Base-by-base conservation (phyloP, 345 rosid species). In the Sonneratia alba region DNA sequence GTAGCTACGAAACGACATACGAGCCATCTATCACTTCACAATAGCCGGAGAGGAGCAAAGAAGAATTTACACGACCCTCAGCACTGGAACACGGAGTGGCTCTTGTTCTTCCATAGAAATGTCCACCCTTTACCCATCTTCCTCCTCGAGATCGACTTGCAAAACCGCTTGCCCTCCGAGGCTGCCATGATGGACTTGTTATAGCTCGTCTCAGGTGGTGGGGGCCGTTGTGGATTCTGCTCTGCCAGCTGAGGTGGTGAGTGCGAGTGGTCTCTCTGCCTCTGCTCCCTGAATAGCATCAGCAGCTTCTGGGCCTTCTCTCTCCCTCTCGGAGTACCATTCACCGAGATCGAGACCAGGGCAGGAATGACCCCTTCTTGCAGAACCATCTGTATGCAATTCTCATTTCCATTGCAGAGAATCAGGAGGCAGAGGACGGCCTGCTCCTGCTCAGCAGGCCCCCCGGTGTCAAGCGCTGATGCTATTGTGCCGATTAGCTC, bases 361-460 rank as follows among this genome's bases (percentile, higher is more conserved):
- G 96, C 88, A n/a, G 99, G 99, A 70, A 91, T 95, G 64, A 90
- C 99, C 19, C 99, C 99, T 85, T 95, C 99, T 79, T 91, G 99
- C 69, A 95, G 78, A 36, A 90, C 97, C 87, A 92, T 77, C 59
- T 89, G 91, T 69, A 90, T 77, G 79, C 99, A 92, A 42, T 83
- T 82, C 55, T 92, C 97, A 45, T 82, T 85, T 56, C 94, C 91
- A 1, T 75, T 82, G 74, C 99, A 96, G 59, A 96, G 77, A 34
- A 83, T 74, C 45, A 89, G 63, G 71, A 96, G 93, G 70, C 98
- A 96, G 0, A 92, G 71, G 40, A 79, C 93, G 8, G 96, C 91
- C 77, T 91, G 97, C 78, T 92, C 99, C 80, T 96, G 98, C 78
- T 89, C 95, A 4, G 80, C 42, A 2, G 81, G 76, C 70, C 87